These are phyloP conservation scores for Apiotrichum gracile DNA, from an alignment of 1,284 basidiomycete species.

Conservation along the genomic window DNA sequence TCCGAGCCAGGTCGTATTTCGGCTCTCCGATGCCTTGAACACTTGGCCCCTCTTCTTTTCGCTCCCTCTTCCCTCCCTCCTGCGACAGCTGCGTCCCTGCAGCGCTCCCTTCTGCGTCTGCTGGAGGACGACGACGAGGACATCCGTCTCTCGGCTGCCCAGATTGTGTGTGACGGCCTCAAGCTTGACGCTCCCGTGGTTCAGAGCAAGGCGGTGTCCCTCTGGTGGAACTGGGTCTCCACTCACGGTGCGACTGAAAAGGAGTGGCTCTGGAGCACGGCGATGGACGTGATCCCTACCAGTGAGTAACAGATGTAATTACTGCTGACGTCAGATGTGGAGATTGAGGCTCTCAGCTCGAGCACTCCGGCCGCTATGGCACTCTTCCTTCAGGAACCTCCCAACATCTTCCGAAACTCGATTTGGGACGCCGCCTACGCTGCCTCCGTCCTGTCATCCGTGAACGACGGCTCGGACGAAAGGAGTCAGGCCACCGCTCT, in stretches of 20 bases:
- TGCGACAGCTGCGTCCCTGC: constrained; percentile 3
- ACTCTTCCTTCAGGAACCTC: constrained; percentile 42
- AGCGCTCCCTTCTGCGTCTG: constrained; percentile 23
- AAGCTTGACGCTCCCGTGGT: constrained; percentile 13
- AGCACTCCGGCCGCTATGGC: constrained; percentile 9
- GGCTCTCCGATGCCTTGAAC: constrained; percentile 19
- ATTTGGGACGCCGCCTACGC: constrained; percentile 26
- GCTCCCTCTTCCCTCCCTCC: neutral
- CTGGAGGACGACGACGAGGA: constrained; percentile 43
- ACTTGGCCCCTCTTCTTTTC: constrained; percentile 17
- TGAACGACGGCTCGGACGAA: neutral
- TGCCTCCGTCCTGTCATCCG: neutral
- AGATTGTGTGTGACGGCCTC: constrained; percentile 23
- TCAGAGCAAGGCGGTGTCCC: constrained; percentile 22
- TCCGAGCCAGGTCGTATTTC: constrained; percentile 29
- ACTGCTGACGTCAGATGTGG: neutral
- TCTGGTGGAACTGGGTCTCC: constrained; percentile 32
- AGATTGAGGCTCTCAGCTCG: neutral
- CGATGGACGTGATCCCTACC: constrained; percentile 9
- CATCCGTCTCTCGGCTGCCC: constrained; percentile 25
- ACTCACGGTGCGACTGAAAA: no score
- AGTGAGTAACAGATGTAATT: constrained; percentile 15
- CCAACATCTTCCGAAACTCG: constrained; percentile 42
- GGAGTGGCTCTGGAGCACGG: constrained; percentile 20
- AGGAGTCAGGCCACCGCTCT: neutral